Percentiles rank a stretch among this genome's conserved stretches.
These are phyloP conservation scores for Lactarius sanguifluus DNA, from an alignment of 768 basidiomycete genomes.

Conservation along the genomic window DNA sequence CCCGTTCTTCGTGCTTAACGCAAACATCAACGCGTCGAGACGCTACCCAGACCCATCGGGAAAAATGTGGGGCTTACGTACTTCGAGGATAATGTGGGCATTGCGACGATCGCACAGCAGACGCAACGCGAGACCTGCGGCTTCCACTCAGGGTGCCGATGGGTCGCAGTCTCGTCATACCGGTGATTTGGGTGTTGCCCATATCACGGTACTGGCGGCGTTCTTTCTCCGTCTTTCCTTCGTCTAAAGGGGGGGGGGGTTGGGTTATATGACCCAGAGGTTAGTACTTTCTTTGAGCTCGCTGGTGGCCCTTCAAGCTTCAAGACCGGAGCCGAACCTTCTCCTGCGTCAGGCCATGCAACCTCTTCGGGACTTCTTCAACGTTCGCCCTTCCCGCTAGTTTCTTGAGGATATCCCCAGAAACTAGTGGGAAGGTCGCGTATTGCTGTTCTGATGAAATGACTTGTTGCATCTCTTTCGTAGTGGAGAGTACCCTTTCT, in stretches of 20 bases:
- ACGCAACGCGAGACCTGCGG: conserved; percentile 94
- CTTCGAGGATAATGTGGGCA: conserved; percentile 92
- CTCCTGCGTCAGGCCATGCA: too few species aligned
- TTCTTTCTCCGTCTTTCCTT: conserved; percentile 86
- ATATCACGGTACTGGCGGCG: conserved; percentile 76
- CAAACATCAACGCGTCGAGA: conserved; percentile 91
- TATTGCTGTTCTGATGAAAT: too few species aligned
- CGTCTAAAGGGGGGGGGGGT: conserved; percentile 34
- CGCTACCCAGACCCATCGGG: conserved; percentile 49
- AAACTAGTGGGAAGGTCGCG: too few species aligned
- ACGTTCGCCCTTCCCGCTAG: too few species aligned
- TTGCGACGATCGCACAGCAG: conserved; percentile 80
- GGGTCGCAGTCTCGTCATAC: conserved; percentile 87
- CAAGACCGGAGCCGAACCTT: too few species aligned
- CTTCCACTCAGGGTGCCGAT: conserved; percentile 89
- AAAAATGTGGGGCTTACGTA: conserved; percentile 32
- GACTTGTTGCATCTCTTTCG: too few species aligned
- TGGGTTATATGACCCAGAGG: too few species aligned
- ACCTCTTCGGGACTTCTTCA: too few species aligned
- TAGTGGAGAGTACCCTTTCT: too few species aligned
- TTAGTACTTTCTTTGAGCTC: too few species aligned
- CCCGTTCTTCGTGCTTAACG: conserved; percentile 82
- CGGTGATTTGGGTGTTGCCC: conserved; percentile 96
- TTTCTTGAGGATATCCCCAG: too few species aligned
- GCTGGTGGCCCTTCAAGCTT: too few species aligned